phyloP scores from a whole-genome alignment of 345 rosid genomes.

The Rhodomyrtus tomentosa region DNA sequence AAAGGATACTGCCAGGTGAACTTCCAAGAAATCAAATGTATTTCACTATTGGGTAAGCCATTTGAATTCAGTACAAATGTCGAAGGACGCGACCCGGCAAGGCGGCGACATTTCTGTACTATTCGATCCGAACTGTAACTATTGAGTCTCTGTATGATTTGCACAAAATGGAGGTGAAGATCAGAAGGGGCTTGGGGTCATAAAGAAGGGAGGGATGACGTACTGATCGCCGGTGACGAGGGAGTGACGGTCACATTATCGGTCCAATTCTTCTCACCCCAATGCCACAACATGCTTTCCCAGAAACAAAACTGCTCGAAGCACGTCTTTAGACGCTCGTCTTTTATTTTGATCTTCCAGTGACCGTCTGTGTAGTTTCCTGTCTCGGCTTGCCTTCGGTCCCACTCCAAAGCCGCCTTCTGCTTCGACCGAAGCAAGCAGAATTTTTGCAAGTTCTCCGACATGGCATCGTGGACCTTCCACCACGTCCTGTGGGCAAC shows the following conservation, averaged over 20 bases:
- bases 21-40: not conserved
- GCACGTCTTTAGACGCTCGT: conserved; percentile 52
- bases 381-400: conserved; percentile 75
- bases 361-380: conserved; percentile 69
- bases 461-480: conserved; percentile 85
- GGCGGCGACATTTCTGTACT: not conserved
- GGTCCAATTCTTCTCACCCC: conserved; percentile 76
- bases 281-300: conserved; percentile 89
- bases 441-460: conserved; percentile 51
- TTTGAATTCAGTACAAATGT: not conserved
- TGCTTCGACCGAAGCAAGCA: conserved; percentile 67
- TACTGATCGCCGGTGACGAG: not conserved
- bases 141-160: not conserved
- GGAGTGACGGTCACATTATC: conserved; percentile 37
- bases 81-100: not conserved
- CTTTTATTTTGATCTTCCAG: conserved; percentile 71
- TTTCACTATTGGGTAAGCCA: not conserved
- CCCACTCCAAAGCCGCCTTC: conserved; percentile 88
- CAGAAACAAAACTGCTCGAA: conserved; percentile 67
- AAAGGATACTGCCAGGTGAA: not conserved
- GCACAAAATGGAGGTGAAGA: not conserved
- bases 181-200: conserved; percentile 9
- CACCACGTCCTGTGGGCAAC: conserved; percentile 79
- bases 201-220: conserved; percentile 14
- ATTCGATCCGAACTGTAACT: not conserved